Base-by-base conservation (phyloP, 352 stramenopile genomes). In the Globisporangium nunn region DNA sequence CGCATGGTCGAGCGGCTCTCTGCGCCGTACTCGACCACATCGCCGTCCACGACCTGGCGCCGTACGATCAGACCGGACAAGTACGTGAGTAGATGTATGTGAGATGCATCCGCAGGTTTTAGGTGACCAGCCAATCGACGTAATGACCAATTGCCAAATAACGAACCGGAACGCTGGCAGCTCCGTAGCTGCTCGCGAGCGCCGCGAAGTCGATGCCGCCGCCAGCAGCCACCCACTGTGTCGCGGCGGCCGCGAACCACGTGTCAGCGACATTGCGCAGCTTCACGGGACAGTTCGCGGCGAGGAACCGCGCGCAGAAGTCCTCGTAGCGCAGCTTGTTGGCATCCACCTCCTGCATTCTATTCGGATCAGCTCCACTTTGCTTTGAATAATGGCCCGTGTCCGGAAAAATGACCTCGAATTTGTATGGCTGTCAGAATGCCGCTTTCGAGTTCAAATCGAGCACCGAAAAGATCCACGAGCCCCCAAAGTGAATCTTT, bases 301-400 rank as follows among this genome's bases (percentile, higher is more conserved):
- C 67, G 71, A 93, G 86, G 63, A 87, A 95, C n/a, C 56, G 68
- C 47, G 60, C 56, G 64, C 82, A 93, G 63, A 95, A 93, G 35
- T 61, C 75, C 15, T 72, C 71, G 54, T 95, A 95, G 50, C 62
- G 70, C 45, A 93, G 63, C 56, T 59, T 61, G 4, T 56, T 53
- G 2, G 77, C 77, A 55, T 92, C 77, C 56, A 85, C 69, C 23
- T 70, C 56, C 56, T 90, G 74, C 61, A 92, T 88, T n/a, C 3
- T 50, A 2, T 14, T 14, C 33, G 18, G 23, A 23, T 23, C 23
- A 1, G 23, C 23, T 23, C 23, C 23, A 23, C 23, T 23, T 23
- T 23, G 23, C 23, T 23, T 23, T 23, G 23, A 23, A 23, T 23
- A 23, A 23, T 23, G 23, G 23, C 23, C 23, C 23, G 23, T 23